Evolutionary conservation across 441 rosid genomes (phyloP), one percentile per base, ranked within the genome.

Genomic region (Dalechampia spathulata): DNA sequence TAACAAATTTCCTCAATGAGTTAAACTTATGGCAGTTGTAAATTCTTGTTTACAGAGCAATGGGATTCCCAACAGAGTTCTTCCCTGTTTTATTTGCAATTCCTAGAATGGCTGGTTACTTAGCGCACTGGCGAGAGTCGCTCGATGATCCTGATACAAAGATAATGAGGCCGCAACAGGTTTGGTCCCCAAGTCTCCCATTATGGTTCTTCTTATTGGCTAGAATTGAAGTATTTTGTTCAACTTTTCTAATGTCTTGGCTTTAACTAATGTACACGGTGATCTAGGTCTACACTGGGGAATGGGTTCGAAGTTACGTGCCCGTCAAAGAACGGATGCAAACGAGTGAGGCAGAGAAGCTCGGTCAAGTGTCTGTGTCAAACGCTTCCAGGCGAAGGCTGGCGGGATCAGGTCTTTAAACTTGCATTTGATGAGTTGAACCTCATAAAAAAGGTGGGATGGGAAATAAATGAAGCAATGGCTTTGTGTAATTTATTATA

Each of bases 111-210:
- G 99, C 95, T 73, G 99, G 99, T 25, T 93, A 87, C 74, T 72
- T 93, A 57, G 75, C 99, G 4, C 97, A 93, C 66, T 93, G 97
- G 99, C 74, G 85, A 14, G 99, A 93, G 73, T 89, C 99, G 19
- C 71, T 87, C 27, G 99, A 93, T 85, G 97, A 90, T 77, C 95
- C 95, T 17, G 97, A 93, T 63, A 83, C 97, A 21, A 93, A 90
- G 83, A 83, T 93, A 62, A 90, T 93, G 96, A 85, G 99, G 74
- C 99, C 97, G 28, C 97, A 93, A 57, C 83, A 93, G 96, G 99
- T 84, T 58, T 52, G 54, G 51, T 69, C 21, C 36, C 9, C 4
- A 10, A 41, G 13, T 37, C 4, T 1, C 13, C 39, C 22, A 22
- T 5, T 21, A 36, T 15, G 34, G 19, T 7, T 28, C 12, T 17